Evolutionary conservation across 495 filamentous ascomycete species (phyloP), one percentile per base, ranked within the genome.

Genomic region (Aspergillus homomorphus): DNA sequence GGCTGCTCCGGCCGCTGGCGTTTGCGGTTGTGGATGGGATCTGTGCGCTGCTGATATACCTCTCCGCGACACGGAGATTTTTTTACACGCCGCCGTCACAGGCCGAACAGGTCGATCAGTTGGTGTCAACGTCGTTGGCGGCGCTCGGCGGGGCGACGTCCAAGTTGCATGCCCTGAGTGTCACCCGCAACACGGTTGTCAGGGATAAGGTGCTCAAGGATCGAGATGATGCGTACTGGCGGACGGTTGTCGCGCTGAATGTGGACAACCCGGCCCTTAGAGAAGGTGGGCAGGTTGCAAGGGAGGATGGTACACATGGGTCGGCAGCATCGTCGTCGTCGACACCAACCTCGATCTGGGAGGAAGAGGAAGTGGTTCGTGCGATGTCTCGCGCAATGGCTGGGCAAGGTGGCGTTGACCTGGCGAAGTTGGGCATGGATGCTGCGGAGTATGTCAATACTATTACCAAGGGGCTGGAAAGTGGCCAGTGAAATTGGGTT

Each of bases 41-140:
- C 6, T 69, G 90, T 1, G 87, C 84, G 0, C 67, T 67, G 15
- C 69, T 88, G 6, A 71, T 96, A 15, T 96, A 87, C 71, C 76
- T 92, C 15, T 82, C 87, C 0, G 82, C 84, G 21, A 96, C 94
- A 19, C 88, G 92, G 63, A 83, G 93, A 15, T 78, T 79, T 66
- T 82, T 86, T 61, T 80, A 80, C 53, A 67, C 69, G n/a, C 82
- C 81, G 26, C 73, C 78, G 2, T 69, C 72, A 12, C 66, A 76
- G n/a, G 73, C 69, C 7, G 82, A 86, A 23, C 72, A 75, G 52
- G 51, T 76, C 16, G 73, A 74, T 5, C 59, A 71, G 45, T 53
- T 71, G 16, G 65, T 86, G 26, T 70, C 77, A 28, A 59, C 65
- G 7, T 72, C 73, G 18, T 62, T 79, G 54, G 62, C 71, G 46